phyloP scores from a whole-genome alignment of 163 green algal genomes.

The Chlorella variabilis region DNA sequence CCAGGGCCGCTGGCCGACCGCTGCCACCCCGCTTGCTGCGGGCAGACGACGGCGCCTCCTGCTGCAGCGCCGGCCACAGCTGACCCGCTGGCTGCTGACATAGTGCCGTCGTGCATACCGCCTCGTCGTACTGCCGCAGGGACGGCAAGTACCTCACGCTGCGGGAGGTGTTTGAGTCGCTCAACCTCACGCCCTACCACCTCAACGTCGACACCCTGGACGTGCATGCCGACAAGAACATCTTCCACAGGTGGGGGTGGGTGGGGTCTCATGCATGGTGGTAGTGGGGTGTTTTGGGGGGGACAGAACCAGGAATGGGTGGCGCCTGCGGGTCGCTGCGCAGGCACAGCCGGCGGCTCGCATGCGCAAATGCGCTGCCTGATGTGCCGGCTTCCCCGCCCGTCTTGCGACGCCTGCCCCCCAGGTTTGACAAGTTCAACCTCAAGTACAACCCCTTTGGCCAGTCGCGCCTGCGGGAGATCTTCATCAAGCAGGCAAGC shows the following conservation, averaged over 20 bases:
- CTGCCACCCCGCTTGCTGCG: too few species aligned
- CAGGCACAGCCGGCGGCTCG: too few species aligned
- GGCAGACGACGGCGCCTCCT: too few species aligned
- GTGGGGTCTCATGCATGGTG: background rate
- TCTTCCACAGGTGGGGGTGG: slow-evolving; percentile 87
- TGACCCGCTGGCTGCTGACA: background rate
- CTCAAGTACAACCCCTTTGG: slow-evolving; percentile 99
- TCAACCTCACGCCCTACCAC: slow-evolving; percentile 95
- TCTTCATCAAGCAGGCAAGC: slow-evolving; percentile 99
- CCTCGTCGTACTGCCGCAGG: too few species aligned
- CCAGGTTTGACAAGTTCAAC: slow-evolving; percentile 98
- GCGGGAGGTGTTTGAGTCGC: slow-evolving; percentile 95
- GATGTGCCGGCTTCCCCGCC: background rate
- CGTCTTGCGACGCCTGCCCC: too few species aligned
- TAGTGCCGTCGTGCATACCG: too few species aligned
- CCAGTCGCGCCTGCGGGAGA: slow-evolving; percentile 94
- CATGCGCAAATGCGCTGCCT: too few species aligned
- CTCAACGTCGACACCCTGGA: slow-evolving; percentile 99
- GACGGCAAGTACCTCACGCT: slow-evolving; percentile 99
- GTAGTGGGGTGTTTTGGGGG: too few species aligned
- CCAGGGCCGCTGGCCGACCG: too few species aligned
- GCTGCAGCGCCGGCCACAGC: too few species aligned
- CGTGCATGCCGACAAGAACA: slow-evolving; percentile 99
- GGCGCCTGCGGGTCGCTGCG: too few species aligned
- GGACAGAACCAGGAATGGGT: too few species aligned